These are phyloP conservation scores for Puccinia polysora DNA, from an alignment of 1,284 basidiomycete genomes.

Conservation along the genomic window DNA sequence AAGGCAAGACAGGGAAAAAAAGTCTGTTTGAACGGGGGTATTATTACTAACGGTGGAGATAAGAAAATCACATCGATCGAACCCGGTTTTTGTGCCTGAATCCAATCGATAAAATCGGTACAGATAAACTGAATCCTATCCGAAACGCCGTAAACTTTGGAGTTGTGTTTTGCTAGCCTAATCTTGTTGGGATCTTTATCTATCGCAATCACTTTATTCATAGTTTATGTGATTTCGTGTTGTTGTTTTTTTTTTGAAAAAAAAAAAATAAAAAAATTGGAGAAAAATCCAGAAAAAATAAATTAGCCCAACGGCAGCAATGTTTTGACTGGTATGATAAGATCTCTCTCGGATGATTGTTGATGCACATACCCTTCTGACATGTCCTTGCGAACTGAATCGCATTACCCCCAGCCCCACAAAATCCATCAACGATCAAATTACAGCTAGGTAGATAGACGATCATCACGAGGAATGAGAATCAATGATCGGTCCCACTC, in stretches of 20 bases:
- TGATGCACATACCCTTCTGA: slow-evolving; percentile 57
- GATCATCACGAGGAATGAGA: not conserved
- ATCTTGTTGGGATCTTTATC: slow-evolving; percentile 79
- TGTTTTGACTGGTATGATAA: too few species aligned
- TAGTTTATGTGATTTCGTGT: too few species aligned
- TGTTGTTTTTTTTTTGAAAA: not conserved
- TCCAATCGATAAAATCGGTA: slow-evolving; percentile 78
- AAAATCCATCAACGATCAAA: slow-evolving; percentile 80
- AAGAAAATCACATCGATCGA: slow-evolving; percentile 72
- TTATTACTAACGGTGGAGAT: slow-evolving; percentile 79
- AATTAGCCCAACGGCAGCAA: too few species aligned
- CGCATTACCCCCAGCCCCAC: slow-evolving; percentile 94
- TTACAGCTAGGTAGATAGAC: slow-evolving; percentile 17
- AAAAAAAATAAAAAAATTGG: not conserved
- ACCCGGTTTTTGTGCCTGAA: slow-evolving; percentile 57
- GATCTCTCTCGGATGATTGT: too few species aligned
- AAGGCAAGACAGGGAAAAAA: too few species aligned
- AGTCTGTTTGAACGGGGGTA: too few species aligned
- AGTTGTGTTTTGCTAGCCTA: slow-evolving; percentile 83
- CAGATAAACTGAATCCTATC: slow-evolving; percentile 89
- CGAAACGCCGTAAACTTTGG: slow-evolving; percentile 82
- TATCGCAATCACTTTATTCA: slow-evolving; percentile 73
- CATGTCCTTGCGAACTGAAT: slow-evolving; percentile 96
- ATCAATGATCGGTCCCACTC: not conserved
- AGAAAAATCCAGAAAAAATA: not conserved